These are phyloP conservation scores for Craterostigma plantagineum DNA, from an alignment of 257 asterid genomes.

Conservation along the genomic window DNA sequence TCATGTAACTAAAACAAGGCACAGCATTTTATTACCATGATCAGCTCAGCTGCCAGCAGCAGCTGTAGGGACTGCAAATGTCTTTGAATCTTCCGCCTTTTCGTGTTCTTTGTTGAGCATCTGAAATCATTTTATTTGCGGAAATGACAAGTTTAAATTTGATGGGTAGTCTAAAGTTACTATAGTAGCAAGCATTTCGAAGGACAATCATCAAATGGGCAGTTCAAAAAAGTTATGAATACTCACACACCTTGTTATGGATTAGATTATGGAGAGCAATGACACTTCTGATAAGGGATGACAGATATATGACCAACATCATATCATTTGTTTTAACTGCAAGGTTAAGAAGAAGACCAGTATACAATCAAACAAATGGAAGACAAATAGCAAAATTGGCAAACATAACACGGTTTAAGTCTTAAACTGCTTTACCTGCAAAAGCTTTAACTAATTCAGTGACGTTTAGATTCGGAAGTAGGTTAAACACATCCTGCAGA, in stretches of 20 bases:
- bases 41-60: conserved; percentile 30
- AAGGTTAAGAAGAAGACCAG: background rate
- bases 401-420: background rate
- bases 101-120: conserved; percentile 96
- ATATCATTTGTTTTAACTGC: conserved; percentile 4
- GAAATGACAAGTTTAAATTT: too few species aligned
- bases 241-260: background rate
- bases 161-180: too few species aligned
- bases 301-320: conserved; percentile 4
- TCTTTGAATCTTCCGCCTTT: conserved; percentile 72
- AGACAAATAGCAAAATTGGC: background rate
- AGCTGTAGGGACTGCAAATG: conserved; percentile 45
- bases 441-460: conserved; percentile 40
- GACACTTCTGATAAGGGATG: conserved; percentile 3
- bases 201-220: too few species aligned
- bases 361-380: background rate
- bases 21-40: too few species aligned
- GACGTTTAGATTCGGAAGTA: conserved; percentile 58
- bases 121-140: conserved; percentile 16
- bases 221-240: too few species aligned
- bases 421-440: conserved; percentile 22
- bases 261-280: conserved; percentile 5
- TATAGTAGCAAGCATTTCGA: too few species aligned
- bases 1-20: too few species aligned
- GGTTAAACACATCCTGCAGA: conserved; percentile 49